Evolutionary conservation across 257 asterid genomes (phyloP).

Genomic region (Scutellaria barbata): DNA sequence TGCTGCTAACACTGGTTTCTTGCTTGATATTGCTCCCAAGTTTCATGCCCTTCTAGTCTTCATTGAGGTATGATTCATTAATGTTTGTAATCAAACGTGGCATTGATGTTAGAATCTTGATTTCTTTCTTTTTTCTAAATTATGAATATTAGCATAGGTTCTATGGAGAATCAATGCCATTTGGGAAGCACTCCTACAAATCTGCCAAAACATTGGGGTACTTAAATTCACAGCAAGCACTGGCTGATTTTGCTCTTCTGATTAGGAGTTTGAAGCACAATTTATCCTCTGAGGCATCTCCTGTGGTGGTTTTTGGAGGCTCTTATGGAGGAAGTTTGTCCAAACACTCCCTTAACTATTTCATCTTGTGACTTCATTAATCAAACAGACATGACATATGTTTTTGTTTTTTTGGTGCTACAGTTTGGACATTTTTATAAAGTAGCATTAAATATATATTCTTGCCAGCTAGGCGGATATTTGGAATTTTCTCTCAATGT

Average conservation of each 20-base stretch:
- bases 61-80: constrained; percentile 55
- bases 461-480: not conserved
- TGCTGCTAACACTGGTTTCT: constrained; percentile 77
- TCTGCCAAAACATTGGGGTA: constrained; percentile 72
- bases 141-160: constrained; percentile 56
- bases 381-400: constrained; percentile 26
- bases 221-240: constrained; percentile 75
- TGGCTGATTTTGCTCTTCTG: constrained; percentile 76
- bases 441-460: not conserved
- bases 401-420: not conserved
- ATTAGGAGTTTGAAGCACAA: constrained; percentile 69
- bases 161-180: constrained; percentile 81
- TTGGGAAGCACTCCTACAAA: constrained; percentile 56
- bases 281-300: constrained; percentile 76
- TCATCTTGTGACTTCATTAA: not conserved
- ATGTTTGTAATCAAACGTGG: not conserved
- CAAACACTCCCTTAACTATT: constrained; percentile 25
- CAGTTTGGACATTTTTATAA: constrained; percentile 5
- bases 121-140: not conserved
- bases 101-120: constrained; percentile 2
- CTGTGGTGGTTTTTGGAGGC: constrained; percentile 86
- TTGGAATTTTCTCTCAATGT: not conserved
- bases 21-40: constrained; percentile 74
- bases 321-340: constrained; percentile 87
- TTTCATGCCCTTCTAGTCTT: constrained; percentile 72